Percentiles rank a stretch among this genome's conserved stretches.
These are phyloP conservation scores for Amaranthus palmeri DNA, from an alignment of 148 eudicot genomes.

Conservation along the genomic window DNA sequence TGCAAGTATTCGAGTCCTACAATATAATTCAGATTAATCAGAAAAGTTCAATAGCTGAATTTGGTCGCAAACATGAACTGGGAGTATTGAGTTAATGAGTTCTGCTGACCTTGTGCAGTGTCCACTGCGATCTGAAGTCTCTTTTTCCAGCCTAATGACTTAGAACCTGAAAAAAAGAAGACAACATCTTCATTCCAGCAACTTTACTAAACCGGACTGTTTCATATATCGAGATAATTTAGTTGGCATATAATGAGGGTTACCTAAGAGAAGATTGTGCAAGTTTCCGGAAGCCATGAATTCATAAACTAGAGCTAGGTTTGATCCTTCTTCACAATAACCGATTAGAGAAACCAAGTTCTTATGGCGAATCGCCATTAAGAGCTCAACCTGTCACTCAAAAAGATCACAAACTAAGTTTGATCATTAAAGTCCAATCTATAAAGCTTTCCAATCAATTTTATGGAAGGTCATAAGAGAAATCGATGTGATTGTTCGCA, in stretches of 20 bases:
- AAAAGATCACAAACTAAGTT: background rate
- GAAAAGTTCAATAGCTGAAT: background rate
- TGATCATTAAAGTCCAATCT: background rate
- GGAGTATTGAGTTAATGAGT: background rate
- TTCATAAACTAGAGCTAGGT: slow-evolving; percentile 40
- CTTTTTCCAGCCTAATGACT: slow-evolving; percentile 32
- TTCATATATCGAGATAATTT: background rate
- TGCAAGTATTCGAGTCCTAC: slow-evolving; percentile 38
- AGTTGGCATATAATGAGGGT: background rate
- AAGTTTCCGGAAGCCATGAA: slow-evolving; percentile 40
- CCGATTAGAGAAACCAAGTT: slow-evolving; percentile 8
- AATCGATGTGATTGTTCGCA: no score
- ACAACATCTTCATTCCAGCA: background rate
- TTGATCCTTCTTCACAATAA: slow-evolving; percentile 34
- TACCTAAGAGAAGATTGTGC: slow-evolving; percentile 29
- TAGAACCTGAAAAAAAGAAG: background rate
- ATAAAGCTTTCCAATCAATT: background rate
- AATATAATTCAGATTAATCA: background rate
- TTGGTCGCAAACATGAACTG: background rate
- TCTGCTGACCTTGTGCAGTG: slow-evolving; percentile 36
- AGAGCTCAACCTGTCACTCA: slow-evolving; percentile 26
- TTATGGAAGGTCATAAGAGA: no score
- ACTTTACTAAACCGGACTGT: background rate
- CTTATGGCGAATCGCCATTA: slow-evolving; percentile 32
- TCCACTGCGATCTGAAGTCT: slow-evolving; percentile 38